A percentile compares a stretch with the other conserved stretches of the same genome.
Evolutionary conservation across 106 monocot genomes (phyloP).

Genomic region (Dioscorea alata): DNA sequence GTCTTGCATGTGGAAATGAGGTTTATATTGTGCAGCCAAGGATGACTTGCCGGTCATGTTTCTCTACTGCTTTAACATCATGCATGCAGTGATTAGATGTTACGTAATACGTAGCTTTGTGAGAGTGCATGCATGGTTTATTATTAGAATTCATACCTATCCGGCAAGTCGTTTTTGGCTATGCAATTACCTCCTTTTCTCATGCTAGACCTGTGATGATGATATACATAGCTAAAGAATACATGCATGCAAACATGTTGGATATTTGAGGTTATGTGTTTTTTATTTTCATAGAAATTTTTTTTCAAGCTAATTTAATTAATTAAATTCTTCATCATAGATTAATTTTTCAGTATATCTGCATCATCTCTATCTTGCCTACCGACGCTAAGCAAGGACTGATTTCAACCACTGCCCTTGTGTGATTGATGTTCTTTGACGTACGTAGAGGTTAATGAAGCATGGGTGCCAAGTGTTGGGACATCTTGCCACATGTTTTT

Average conservation of each 20-base stretch:
- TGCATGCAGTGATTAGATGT: background rate
- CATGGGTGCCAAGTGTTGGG: no score
- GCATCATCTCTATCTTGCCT: no score
- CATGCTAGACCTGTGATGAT: constrained; percentile 10
- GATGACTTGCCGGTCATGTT: constrained; percentile 45
- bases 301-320: background rate
- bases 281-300: background rate
- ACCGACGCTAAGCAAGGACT: no score
- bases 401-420: no score
- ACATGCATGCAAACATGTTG: background rate
- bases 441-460: no score
- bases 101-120: no score
- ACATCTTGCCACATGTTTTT: no score
- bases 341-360: background rate
- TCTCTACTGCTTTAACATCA: background rate
- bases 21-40: constrained; percentile 36
- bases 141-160: no score
- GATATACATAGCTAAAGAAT: background rate
- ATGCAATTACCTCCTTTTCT: constrained; percentile 6
- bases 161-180: constrained; percentile 49
- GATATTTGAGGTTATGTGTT: background rate
- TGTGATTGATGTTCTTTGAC: no score
- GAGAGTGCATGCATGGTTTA: no score
- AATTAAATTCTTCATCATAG: background rate
- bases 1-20: constrained; percentile 47